Percentiles rank a stretch among this genome's conserved stretches.
phyloP scores from a whole-genome alignment of 345 rosid genomes.

The Passiflora organensis region DNA sequence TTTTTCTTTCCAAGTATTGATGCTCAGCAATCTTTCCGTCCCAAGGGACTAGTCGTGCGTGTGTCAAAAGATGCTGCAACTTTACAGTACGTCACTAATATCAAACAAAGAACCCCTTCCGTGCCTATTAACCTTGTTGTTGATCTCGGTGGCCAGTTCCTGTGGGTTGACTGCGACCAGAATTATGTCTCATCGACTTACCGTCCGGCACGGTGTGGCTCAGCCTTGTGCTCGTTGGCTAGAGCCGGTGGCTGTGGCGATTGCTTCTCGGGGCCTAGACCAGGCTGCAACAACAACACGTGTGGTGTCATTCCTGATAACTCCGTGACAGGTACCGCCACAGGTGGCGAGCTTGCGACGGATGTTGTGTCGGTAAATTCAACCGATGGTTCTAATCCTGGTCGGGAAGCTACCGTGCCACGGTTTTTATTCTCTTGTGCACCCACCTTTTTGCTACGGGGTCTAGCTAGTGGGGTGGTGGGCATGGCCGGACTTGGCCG shows the following conservation, averaged over 20 bases:
- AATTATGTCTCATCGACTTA: conserved; percentile 55
- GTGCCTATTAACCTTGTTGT: conserved; percentile 37
- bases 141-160: conserved; percentile 54
- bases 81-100: conserved; percentile 45
- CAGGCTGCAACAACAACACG: conserved; percentile 67
- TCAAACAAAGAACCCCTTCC: conserved; percentile 57
- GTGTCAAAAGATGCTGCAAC: conserved; percentile 50
- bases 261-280: conserved; percentile 39
- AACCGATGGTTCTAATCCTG: conserved; percentile 53
- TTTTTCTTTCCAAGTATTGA: conserved; percentile 11
- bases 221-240: conserved; percentile 48
- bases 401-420: conserved; percentile 26
- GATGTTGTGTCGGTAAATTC: conserved; percentile 55
- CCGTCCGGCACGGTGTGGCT: conserved; percentile 39
- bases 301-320: conserved; percentile 36
- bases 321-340: conserved; percentile 36
- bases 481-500: conserved; percentile 71
- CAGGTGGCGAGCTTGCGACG: conserved; percentile 39
- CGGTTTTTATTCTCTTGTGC: conserved; percentile 42
- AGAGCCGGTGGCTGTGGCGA: conserved; percentile 26
- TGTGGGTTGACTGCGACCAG: conserved; percentile 58
- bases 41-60: conserved; percentile 50
- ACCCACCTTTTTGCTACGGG: conserved; percentile 33
- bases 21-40: conserved; percentile 47
- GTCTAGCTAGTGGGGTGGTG: conserved; percentile 39